Base-by-base conservation (phyloP, 805 yeast species). In the Starmera dryadoides region DNA sequence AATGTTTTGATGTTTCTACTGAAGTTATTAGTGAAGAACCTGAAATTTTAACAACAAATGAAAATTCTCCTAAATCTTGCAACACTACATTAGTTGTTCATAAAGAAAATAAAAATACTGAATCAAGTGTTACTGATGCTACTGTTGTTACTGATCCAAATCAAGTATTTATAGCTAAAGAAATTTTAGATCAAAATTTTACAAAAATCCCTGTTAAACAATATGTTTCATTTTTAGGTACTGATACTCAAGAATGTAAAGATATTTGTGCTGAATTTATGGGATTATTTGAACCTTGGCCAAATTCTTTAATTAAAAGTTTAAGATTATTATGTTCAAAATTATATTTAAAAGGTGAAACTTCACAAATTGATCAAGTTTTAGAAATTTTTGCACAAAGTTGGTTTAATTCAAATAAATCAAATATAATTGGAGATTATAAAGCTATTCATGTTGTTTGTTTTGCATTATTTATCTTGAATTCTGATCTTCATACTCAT, bases 311-410 rank as follows among this genome's bases (percentile, higher is more conserved):
- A 34, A 61, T 85, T 32, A 57, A 59, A 2, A 66, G 87, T 1
- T 67, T 87, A 15, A 63, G 87, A 25, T 58, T 59, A 34, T 62
- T 86, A 25, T 86, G 94, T 47, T 69, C 72, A 30, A 74, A 69
- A 46, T 54, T 86, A n/a, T 82, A 81, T 59, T 69, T 87, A 50
- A 77, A 77, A 52, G 95, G 91, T 6, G 95, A 87, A 60, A 78
- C 93, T 3, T 89, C 83, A 50, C 83, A 81, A 50, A 77, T 86
- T 38, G 93, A 86, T 58, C 70, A 85, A 36, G 72, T 86, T 23
- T 62, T 87, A 40, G 80, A 82, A 33, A 69, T 79, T 3, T 80
- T 85, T 52, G 74, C 93, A 16, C 65, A 66, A 38, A 72, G 79
- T 38, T 86, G 89, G 80, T 62, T 67, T 18, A 56, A 56, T 22